phyloP scores from a whole-genome alignment of 352 stramenopile genomes.

The Phytophthora pisi region DNA sequence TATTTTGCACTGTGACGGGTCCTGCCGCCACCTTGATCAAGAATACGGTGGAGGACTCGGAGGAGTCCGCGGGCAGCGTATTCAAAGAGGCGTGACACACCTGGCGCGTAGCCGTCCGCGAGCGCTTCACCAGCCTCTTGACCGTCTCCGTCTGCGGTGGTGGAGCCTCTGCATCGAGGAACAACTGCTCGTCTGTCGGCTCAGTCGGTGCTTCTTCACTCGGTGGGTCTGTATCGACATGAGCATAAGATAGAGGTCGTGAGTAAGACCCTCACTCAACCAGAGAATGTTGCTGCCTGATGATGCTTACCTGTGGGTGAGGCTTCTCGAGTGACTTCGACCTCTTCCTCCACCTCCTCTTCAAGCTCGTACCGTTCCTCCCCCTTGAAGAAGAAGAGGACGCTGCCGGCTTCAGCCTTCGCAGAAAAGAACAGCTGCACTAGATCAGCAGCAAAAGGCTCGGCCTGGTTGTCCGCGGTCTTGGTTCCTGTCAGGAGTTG shows the following conservation, averaged over 20 bases:
- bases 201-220: slow-evolving; percentile 29
- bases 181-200: slow-evolving; percentile 76
- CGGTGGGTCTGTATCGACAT: slow-evolving; percentile 10
- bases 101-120: slow-evolving; percentile 55
- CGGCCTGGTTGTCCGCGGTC: slow-evolving; percentile 39
- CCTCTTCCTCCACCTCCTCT: slow-evolving; percentile 85
- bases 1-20: slow-evolving; percentile 47
- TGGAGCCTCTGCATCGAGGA: slow-evolving; percentile 51
- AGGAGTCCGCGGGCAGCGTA: slow-evolving; percentile 59
- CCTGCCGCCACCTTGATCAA: slow-evolving; percentile 76
- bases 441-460: slow-evolving; percentile 41
- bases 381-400: slow-evolving; percentile 79
- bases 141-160: slow-evolving; percentile 41
- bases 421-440: slow-evolving; percentile 67
- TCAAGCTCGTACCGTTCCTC: slow-evolving; percentile 75
- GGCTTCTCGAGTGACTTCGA: slow-evolving; percentile 58
- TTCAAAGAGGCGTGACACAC: slow-evolving; percentile 78
- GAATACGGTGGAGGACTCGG: slow-evolving; percentile 73
- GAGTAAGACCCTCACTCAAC: background rate
- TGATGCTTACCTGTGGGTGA: slow-evolving; percentile 21
- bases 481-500: slow-evolving; percentile 48
- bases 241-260: background rate
- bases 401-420: slow-evolving; percentile 58
- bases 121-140: slow-evolving; percentile 53
- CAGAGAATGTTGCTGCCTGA: background rate